Conservation (phyloP, 805 yeast genomes). For the Tetrapisispora phaffii region DNA sequence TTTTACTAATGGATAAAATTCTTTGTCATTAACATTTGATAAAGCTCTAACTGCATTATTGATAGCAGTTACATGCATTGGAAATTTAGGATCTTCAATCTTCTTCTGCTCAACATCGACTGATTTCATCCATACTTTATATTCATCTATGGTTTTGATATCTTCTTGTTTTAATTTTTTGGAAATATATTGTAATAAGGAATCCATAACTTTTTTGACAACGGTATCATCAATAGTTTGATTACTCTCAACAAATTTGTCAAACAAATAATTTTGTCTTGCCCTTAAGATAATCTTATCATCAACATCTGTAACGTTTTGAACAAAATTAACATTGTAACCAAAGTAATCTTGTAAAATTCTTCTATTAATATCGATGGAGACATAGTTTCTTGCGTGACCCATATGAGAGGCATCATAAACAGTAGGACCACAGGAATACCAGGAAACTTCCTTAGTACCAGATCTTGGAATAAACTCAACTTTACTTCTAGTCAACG, state of each 20-base stretch:
- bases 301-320: constrained; percentile 97
- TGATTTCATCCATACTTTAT: constrained; percentile 41
- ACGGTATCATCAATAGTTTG: constrained; percentile 26
- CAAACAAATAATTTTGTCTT: constrained; percentile 76
- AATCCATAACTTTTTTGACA: constrained; percentile 31
- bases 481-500: constrained; percentile 72
- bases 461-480: constrained; percentile 62
- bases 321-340: constrained; percentile 77
- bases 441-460: constrained; percentile 70
- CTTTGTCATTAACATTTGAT: constrained; percentile 26
- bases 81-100: constrained; percentile 64
- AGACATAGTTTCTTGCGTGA: constrained; percentile 93
- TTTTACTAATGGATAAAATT: constrained; percentile 42
- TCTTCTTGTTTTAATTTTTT: constrained; percentile 41
- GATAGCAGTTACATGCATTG: constrained; percentile 75
- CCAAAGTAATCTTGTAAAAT: constrained; percentile 86
- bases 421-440: constrained; percentile 97
- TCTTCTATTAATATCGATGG: constrained; percentile 87
- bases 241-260: constrained; percentile 38
- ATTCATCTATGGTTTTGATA: constrained; percentile 29
- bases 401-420: constrained; percentile 97
- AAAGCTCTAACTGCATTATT: constrained; percentile 34
- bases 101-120: constrained; percentile 45
- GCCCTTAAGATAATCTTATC: constrained; percentile 94
- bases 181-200: constrained; percentile 40